Base-by-base conservation (phyloP, 345 rosid species). In the Noccaea caerulescens region DNA sequence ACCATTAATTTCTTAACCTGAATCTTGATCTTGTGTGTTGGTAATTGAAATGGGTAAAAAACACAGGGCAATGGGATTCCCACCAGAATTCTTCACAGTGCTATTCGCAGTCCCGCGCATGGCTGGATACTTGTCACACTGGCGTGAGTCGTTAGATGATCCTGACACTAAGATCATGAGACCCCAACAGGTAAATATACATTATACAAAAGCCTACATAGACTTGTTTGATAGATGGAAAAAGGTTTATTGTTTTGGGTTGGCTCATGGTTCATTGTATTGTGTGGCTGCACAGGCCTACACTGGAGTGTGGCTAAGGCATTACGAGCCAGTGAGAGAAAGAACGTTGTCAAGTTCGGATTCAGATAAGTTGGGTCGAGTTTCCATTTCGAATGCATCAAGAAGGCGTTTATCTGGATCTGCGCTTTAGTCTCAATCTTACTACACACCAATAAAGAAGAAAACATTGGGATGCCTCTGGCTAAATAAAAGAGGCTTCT, bases 141-240 rank as follows among this genome's bases (percentile, higher is more conserved):
- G 97, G 99, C 77, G 86, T 9, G 99, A 94, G 81, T 91, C 99
- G 11, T 77, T 89, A 43, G 97, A 91, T 88, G 97, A 91, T 82
- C 93, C 95, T 20, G 97, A 94, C 72, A 89, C 97, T 30, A 94
- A 91, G 87, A 86, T 94, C 73, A 94, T 94, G 97, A 88, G 97
- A 80, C 99, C 97, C 41, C 99, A 94, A 60, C 89, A 94, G 96
- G 97, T 88, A 74, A 37, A 56, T 16, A 70, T 33, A 69, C 13
- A 60, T 54, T 64, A 64, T 38, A 1, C 44, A 13, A 75, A 8
- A 18, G 8, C 25, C 25, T n/a, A 4, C 12, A 6, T 11, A 20
- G 45, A 10, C 39, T 25, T 25, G 9, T 54, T 42, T 41, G 32
- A 14, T 41, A 38, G 33, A 36, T 7, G 0, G 37, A 12, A 20